A percentile compares a stretch with the other conserved stretches of the same genome.
These are phyloP conservation scores for Crithidia bombi DNA, from an alignment of 208 protist species.

Conservation along the genomic window DNA sequence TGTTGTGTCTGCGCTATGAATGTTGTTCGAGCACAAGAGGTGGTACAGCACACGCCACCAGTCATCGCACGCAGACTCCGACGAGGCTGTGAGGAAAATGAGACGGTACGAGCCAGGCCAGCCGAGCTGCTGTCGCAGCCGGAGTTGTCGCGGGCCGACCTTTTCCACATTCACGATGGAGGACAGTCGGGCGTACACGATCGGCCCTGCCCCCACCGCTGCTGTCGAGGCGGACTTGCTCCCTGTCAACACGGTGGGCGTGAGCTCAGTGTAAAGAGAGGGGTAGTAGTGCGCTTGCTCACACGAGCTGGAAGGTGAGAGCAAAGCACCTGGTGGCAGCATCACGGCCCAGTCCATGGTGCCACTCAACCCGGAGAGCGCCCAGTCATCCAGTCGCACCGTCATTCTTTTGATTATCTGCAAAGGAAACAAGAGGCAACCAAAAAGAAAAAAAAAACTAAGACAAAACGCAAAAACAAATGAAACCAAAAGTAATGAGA, in stretches of 20 bases:
- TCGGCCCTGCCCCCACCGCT: not conserved
- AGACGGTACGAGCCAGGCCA: conserved; percentile 15
- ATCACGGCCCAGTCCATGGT: conserved; percentile 27
- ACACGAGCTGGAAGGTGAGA: not conserved
- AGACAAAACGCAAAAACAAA: conserved; percentile 1
- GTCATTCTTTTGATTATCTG: conserved; percentile 2
- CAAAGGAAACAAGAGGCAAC: not conserved
- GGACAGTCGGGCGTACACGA: conserved; percentile 31
- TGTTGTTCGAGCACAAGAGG: conserved; percentile 22
- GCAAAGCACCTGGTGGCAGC: conserved; percentile 5
- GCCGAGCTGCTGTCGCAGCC: conserved; percentile 24
- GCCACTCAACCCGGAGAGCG: conserved; percentile 21
- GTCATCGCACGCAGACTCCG: conserved; percentile 21
- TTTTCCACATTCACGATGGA: conserved; percentile 34
- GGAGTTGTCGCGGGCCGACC: conserved; percentile 24
- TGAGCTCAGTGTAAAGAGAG: conserved; percentile 31
- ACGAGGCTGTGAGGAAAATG: conserved; percentile 18
- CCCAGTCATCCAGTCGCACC: conserved; percentile 25
- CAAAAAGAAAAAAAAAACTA: not conserved
- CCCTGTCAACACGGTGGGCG: conserved; percentile 28
- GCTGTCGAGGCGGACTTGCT: conserved; percentile 6
- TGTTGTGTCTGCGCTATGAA: not conserved
- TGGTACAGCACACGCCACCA: conserved; percentile 33
- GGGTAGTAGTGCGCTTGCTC: conserved; percentile 22
- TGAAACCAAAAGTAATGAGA: too few relatives aligned